phyloP scores from a whole-genome alignment of 2,329 filamentous ascomycete genomes.

The Blastomyces parvus region DNA sequence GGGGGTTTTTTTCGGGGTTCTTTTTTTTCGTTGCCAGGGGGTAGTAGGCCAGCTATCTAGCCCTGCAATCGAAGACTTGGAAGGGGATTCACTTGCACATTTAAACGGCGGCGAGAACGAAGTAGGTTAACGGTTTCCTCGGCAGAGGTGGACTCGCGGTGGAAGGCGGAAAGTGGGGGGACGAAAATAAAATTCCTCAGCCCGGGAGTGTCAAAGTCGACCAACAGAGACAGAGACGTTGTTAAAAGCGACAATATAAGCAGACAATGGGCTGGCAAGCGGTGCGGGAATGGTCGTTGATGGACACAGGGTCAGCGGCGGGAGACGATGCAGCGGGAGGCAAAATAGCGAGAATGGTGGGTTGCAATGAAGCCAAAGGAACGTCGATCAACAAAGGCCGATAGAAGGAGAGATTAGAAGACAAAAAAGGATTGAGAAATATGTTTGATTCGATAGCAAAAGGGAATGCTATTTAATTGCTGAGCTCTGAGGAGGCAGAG shows the following conservation, averaged over 20 bases:
- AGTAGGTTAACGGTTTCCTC: background rate
- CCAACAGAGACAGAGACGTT: background rate
- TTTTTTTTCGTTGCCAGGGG: constrained; percentile 2
- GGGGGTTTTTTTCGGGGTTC: background rate
- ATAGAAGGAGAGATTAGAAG: background rate
- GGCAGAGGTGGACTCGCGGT: no score
- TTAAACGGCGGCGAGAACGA: background rate
- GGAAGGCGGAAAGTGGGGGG: background rate
- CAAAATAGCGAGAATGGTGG: background rate
- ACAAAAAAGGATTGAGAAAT: constrained; percentile 1
- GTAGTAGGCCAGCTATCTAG: constrained; percentile 8
- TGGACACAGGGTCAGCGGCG: background rate
- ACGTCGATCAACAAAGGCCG: background rate
- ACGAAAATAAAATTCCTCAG: background rate
- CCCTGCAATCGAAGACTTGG: constrained; percentile 5
- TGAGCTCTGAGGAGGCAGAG: background rate
- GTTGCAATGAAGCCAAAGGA: background rate
- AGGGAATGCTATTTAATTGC: constrained; percentile 1
- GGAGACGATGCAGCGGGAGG: background rate
- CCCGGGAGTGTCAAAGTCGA: background rate
- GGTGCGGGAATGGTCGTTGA: constrained; percentile 1
- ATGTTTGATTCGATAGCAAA: background rate
- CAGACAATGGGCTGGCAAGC: background rate
- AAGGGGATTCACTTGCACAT: constrained; percentile 1
- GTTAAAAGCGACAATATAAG: background rate